A percentile compares a stretch with the other conserved stretches of the same genome.
Evolutionary conservation across 2,329 filamentous ascomycete genomes (phyloP).

Genomic region (Zymoseptoria passerinii): DNA sequence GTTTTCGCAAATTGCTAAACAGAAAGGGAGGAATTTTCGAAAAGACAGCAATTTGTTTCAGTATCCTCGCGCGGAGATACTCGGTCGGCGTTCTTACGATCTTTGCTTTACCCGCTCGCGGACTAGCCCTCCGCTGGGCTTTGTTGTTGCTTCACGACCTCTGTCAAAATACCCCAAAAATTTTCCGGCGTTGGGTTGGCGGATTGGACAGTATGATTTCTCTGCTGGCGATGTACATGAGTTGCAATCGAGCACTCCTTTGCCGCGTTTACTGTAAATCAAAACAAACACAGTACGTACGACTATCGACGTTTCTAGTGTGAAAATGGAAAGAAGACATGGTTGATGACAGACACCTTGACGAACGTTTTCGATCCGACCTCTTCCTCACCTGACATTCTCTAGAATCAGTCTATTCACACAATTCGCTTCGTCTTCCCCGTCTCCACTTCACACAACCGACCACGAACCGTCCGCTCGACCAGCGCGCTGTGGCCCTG

Average conservation of each 20-base stretch:
- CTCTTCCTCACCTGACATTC: not conserved
- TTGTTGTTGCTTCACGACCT: not conserved
- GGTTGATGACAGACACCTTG: not conserved
- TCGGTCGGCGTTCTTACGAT: not conserved
- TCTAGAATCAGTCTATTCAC: conserved; percentile 15
- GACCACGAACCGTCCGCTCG: conserved; percentile 55
- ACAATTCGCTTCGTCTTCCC: conserved; percentile 51
- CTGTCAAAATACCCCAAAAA: not conserved
- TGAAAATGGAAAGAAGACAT: not conserved
- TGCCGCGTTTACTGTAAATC: not conserved
- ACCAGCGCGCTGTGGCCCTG: conserved; percentile 52
- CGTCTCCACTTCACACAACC: conserved; percentile 70
- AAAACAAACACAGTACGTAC: not conserved
- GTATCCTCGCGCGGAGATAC: not conserved
- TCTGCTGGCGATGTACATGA: not conserved
- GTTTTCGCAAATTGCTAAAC: not conserved
- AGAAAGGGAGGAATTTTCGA: not conserved
- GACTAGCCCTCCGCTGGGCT: not conserved
- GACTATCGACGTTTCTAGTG: not conserved
- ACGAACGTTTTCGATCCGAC: not conserved
- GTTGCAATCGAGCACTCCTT: not conserved
- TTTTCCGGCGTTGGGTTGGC: not conserved
- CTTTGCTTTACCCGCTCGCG: not conserved
- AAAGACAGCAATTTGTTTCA: not conserved
- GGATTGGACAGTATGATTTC: not conserved